Evolutionary conservation across 148 eudicot genomes (phyloP).

Genomic region (Euryodendron excelsum): DNA sequence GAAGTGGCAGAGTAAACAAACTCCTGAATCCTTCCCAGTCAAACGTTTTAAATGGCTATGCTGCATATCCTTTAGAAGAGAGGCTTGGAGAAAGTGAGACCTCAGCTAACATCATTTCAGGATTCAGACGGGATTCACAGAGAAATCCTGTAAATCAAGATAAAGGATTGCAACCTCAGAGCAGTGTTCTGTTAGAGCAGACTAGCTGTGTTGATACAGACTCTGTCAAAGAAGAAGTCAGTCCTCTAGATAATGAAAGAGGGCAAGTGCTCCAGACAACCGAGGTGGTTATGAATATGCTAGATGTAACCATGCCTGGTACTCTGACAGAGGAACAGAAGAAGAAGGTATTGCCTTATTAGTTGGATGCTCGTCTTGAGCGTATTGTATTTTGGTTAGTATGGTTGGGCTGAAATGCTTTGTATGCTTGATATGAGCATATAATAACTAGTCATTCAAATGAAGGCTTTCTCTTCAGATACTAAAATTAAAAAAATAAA

Average conservation of each 20-base stretch:
- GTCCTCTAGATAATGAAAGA: conserved; percentile 46
- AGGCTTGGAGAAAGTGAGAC: conserved; percentile 28
- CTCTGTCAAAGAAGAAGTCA: conserved; percentile 21
- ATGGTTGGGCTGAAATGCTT: background rate
- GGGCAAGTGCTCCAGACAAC: conserved; percentile 76
- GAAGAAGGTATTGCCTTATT: conserved; percentile 52
- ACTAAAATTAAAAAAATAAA: background rate
- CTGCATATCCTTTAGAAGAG: conserved; percentile 26
- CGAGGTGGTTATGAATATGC: conserved; percentile 84
- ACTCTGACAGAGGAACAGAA: conserved; percentile 76
- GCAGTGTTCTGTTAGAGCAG: conserved; percentile 18
- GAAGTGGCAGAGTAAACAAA: conserved; percentile 28
- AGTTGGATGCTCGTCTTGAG: background rate
- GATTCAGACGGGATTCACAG: conserved; percentile 23
- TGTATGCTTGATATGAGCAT: background rate
- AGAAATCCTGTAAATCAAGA: conserved; percentile 23
- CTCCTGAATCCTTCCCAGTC: conserved; percentile 27
- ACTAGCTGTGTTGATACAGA: conserved; percentile 35
- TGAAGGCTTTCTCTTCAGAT: background rate
- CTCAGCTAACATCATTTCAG: conserved; percentile 19
- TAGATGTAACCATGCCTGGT: conserved; percentile 85
- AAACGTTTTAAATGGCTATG: conserved; percentile 28
- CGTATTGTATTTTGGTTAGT: background rate
- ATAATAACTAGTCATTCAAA: background rate
- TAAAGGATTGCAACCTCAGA: conserved; percentile 25